Evolutionary conservation across 164 flowering plant species (phyloP), one percentile per base, ranked within the genome.

Genomic region (Macadamia tetraphylla): DNA sequence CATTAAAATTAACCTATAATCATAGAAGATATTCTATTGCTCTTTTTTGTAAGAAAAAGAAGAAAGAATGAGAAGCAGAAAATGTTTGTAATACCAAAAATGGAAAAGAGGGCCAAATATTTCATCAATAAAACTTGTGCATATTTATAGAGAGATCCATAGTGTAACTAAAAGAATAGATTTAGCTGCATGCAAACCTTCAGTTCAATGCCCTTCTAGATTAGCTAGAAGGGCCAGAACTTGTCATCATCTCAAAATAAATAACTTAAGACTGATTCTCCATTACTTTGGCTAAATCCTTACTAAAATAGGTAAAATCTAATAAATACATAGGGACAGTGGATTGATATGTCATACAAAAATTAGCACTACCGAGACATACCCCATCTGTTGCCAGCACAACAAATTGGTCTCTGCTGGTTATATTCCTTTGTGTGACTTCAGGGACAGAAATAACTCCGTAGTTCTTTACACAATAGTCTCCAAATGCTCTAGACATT

Each of bases 381-480:
- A 92, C 98, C 92, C 98, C 98, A 80, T 92, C 98, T 17, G 93
- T 85, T 29, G 98, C 98, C 61, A 92, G 79, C 51, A 92, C 78
- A 29, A 85, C 79, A 63, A 92, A 92, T 51, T 85, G 89, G 73
- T 92, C 98, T 68, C 58, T 76, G 71, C 70, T 71, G 64, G 83
- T 85, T 74, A 88, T 79, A 63, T 67, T 83, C 73, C 95, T 79
- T 44, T 84, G 89, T 13, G 89, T 87, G 43, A 92, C 88, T 80
- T 90, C 94, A 31, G 96, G 98, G 15, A 82, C 87, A 46, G 98
- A 92, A 68, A 90, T 90, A 40, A 92, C 84, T 0, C 98, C 98
- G 61, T 77, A 87, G 48, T 82, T 86, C 72, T 92, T 92, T 1
- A 90, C 72, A 61, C 86, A 92, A 74, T 86, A 81, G 71, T 92